Base-by-base conservation (phyloP, 441 rosid genomes). In the Populus hybrid region DNA sequence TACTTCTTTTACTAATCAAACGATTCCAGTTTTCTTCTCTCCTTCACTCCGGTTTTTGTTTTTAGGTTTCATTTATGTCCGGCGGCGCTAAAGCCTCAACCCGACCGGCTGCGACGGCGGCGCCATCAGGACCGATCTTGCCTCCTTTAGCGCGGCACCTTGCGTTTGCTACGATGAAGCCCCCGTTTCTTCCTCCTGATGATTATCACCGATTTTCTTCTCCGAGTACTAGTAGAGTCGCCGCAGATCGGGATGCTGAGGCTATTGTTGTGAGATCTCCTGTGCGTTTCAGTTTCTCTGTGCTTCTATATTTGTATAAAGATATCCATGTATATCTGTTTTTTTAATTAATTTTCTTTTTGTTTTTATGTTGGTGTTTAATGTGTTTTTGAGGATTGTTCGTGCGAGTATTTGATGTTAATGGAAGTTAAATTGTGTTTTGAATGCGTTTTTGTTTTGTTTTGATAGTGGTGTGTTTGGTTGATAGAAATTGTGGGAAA, bases 261-360 rank as follows among this genome's bases (percentile, higher is more conserved):
- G 87, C 90, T 70, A 81, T 95, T 68, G 84, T 93, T 54, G 89
- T 93, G 72, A 88, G 95, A 89, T 87, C 94, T 85, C 92, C 94
- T n/a, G 98, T 95, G 89, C 87, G 97, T 87, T 67, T 50, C 67
- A 38, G 23, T 2, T 67, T 35, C 32, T 28, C 28, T 57, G 26
- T 14, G 46, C 21, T 4, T 76, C 18, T 35, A 10, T 8, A 57
- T 69, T 32, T 21, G 18, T 64, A 72, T 26, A 35, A 1, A 30
- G 32, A 72, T 68, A 10, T 36, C 34, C 23, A 0, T 77, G 72
- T 4, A 4, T 54, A 4, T 50, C 21, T 32, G 57, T 32, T 4
- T 36, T 21, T 23, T 36, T 72, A 63, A 8, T 18, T 71, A 23
- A 3, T 30, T 30, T 3, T 23, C 14, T 16, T 24, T 34, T 35